Evolutionary conservation across 2,329 filamentous ascomycete genomes (phyloP), one percentile per base, ranked within the genome.

Genomic region (Diaporthe velutina): DNA sequence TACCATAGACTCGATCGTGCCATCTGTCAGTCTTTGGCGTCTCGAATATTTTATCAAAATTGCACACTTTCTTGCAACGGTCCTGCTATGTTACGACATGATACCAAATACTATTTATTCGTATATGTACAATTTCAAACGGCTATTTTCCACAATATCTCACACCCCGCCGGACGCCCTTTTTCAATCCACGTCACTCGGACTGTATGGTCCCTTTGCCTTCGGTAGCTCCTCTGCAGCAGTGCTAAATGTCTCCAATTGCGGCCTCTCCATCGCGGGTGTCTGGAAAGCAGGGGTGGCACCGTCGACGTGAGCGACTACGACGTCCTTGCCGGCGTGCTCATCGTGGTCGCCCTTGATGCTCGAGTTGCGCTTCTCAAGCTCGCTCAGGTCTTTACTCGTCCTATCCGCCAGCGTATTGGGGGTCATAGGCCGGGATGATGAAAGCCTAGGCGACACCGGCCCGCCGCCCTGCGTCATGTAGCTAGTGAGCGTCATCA

Each of bases 401-500:
- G 78, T 58, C 25, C 73, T 72, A 12, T 52, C 70, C 57, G 57
- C 50, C 57, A 40, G 19, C 17, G 64, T 73, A 19, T 25, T 75
- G 2, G 80, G 81, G 19, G 82, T 87, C 76, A 83, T 80, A 2
- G 84, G 83, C 67, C 79, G 77, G 30, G 82, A 81, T 9, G 80
- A 82, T 7, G 79, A 79, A 19, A 80, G 77, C 9, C 81, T 80
- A 4, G 75, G 64, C 6, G 75, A 68, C 28, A 77, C 81, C 28
- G 81, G 83, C 6, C 79, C 80, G 28, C 81, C 83, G 6, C 79
- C 80, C 17, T 80, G 81, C 6, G 83, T 82, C 28, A 79, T 76
- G 7, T 81, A 79, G 13, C 89, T 90, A 48, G 86, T 85, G 28
- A 95, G 83, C 0, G 93, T 95, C 70, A 93, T 84, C 88, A 93